Evolutionary conservation across 345 rosid species (phyloP).

Genomic region (Firmiana major): DNA sequence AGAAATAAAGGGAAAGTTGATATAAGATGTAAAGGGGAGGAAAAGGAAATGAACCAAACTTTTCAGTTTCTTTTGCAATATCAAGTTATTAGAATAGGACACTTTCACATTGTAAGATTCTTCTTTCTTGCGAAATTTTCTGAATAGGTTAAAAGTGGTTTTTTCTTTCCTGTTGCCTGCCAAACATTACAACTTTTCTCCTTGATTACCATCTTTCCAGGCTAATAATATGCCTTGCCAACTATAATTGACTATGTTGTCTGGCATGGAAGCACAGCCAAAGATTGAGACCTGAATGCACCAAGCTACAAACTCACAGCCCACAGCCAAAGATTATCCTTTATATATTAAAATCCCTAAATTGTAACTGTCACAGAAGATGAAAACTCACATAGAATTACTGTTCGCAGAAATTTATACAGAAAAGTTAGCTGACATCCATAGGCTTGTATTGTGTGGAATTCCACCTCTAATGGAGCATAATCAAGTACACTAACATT

Average conservation of each 20-base stretch:
- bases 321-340: not conserved
- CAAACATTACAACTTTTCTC: not conserved
- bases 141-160: constrained; percentile 7
- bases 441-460: too few species aligned
- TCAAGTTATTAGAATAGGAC: constrained; percentile 17
- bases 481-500: too few species aligned
- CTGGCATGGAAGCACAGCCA: not conserved
- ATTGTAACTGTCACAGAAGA: too few species aligned
- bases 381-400: too few species aligned
- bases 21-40: not conserved
- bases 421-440: not conserved
- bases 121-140: constrained; percentile 17
- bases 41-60: not conserved
- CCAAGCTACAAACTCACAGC: not conserved
- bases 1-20: constrained; percentile 10
- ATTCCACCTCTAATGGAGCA: too few species aligned
- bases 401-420: not conserved
- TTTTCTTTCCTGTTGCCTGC: constrained; percentile 5
- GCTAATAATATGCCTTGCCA: not conserved
- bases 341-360: too few species aligned
- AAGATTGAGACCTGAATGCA: not conserved
- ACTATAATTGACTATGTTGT: too few species aligned
- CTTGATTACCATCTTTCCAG: not conserved
- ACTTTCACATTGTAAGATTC: constrained; percentile 20
- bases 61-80: constrained; percentile 8